phyloP scores from a whole-genome alignment of 2,329 filamentous ascomycete genomes.

The Penicillium nordicum region DNA sequence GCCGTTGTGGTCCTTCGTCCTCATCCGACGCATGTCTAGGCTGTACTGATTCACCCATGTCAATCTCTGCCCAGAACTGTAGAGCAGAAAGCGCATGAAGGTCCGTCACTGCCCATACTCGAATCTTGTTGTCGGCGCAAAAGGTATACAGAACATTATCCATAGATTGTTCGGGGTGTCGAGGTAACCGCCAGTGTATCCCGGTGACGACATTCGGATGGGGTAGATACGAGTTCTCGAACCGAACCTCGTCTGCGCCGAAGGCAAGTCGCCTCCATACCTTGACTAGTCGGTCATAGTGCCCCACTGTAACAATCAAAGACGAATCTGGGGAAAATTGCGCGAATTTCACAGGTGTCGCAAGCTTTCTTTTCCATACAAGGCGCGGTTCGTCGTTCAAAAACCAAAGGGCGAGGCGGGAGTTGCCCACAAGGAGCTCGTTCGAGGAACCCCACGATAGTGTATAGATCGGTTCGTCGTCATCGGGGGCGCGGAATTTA shows the following conservation, averaged over 20 bases:
- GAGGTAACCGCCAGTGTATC: constrained; percentile 79
- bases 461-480: constrained; percentile 47
- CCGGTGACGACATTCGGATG: constrained; percentile 78
- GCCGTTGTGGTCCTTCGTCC: constrained; percentile 41
- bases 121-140: constrained; percentile 73
- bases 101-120: constrained; percentile 79
- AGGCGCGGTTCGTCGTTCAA: constrained; percentile 44
- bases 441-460: constrained; percentile 86
- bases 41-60: constrained; percentile 69
- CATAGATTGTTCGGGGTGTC: constrained; percentile 70
- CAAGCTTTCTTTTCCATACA: constrained; percentile 72
- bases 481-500: constrained; percentile 45
- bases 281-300: constrained; percentile 80
- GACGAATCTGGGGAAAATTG: constrained; percentile 81
- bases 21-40: constrained; percentile 46
- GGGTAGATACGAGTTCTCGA: constrained; percentile 86
- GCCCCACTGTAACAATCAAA: constrained; percentile 76
- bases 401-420: constrained; percentile 67
- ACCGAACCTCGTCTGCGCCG: constrained; percentile 75
- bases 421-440: constrained; percentile 77
- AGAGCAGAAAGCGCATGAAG: constrained; percentile 67
- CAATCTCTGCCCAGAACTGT: constrained; percentile 75
- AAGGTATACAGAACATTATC: constrained; percentile 90
- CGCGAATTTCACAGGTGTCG: constrained; percentile 70
- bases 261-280: constrained; percentile 88